A percentile compares a stretch with the other conserved stretches of the same genome.
Conservation (phyloP, 352 stramenopile genomes). For the Phytopythium aichiense region DNA sequence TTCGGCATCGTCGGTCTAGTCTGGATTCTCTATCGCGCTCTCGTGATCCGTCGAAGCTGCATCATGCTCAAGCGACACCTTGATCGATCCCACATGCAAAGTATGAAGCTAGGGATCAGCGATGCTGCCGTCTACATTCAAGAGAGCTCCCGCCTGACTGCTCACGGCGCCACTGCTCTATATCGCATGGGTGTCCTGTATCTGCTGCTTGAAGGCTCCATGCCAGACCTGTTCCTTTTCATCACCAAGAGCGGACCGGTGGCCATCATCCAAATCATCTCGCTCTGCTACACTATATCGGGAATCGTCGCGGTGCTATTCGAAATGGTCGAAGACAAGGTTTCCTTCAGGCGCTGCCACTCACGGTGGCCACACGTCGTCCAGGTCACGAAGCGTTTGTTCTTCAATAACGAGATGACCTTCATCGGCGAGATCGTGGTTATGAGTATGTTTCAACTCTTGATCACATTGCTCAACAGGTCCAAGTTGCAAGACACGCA, state of each 20-base stretch:
- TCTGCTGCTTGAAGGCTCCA: constrained; percentile 19
- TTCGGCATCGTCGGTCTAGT: not conserved
- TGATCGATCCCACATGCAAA: no score
- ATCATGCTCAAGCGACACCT: not conserved
- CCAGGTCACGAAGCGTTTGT: constrained; percentile 11
- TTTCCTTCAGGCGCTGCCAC: not conserved
- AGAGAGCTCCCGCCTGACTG: constrained; percentile 16
- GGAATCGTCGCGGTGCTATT: constrained; percentile 20
- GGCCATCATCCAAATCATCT: constrained; percentile 17
- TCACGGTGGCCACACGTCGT: not conserved
- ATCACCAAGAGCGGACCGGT: constrained; percentile 16
- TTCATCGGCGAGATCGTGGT: constrained; percentile 13
- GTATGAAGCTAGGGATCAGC: no score
- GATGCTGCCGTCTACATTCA: constrained; percentile 12
- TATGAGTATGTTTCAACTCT: constrained; percentile 12
- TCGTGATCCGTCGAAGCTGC: constrained; percentile 8
- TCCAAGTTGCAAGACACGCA: constrained; percentile 8
- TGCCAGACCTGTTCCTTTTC: constrained; percentile 25
- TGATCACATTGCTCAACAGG: constrained; percentile 15
- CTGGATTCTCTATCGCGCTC: constrained; percentile 8
- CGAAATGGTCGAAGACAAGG: constrained; percentile 18
- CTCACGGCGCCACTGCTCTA: constrained; percentile 13
- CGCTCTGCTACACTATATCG: constrained; percentile 24
- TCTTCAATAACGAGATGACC: constrained; percentile 19
- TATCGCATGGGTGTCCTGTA: constrained; percentile 16